Percentiles rank a stretch among this genome's conserved stretches.
Conservation (phyloP, 129 eudicot species). For the Cynara cardunculus region DNA sequence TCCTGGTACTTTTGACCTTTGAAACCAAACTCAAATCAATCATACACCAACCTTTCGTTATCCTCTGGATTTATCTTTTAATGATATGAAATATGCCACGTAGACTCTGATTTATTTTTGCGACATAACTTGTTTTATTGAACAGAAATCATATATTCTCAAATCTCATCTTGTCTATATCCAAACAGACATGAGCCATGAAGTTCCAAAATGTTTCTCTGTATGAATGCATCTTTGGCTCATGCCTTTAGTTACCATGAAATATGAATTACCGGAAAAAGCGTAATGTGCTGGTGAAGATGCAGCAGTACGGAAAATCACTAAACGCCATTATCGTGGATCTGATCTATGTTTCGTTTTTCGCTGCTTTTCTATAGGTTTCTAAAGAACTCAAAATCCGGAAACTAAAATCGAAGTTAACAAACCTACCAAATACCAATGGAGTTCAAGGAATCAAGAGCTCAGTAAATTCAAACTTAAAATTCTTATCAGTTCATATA, state of each 20-base stretch:
- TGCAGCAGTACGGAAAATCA: background rate
- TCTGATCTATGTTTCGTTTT: background rate
- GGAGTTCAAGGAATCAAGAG: background rate
- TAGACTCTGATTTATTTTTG: background rate
- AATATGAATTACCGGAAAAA: background rate
- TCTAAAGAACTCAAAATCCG: background rate
- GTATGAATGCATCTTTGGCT: background rate
- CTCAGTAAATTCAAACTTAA: constrained; percentile 8
- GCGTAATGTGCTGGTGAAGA: background rate
- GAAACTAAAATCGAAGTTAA: background rate
- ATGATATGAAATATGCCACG: background rate
- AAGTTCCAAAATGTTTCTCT: background rate
- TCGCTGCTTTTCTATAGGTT: background rate
- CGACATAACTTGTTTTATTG: background rate
- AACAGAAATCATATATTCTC: background rate
- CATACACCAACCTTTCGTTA: no score
- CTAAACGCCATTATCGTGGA: background rate
- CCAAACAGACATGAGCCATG: no score
- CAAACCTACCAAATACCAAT: constrained; percentile 11
- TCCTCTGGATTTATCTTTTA: background rate
- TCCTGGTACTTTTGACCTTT: no score
- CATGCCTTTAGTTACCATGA: background rate
- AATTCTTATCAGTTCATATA: background rate
- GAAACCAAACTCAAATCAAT: no score
- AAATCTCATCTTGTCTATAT: background rate